Conservation (phyloP, 2,329 filamentous ascomycete species). For the Colletotrichum simmondsii region DNA sequence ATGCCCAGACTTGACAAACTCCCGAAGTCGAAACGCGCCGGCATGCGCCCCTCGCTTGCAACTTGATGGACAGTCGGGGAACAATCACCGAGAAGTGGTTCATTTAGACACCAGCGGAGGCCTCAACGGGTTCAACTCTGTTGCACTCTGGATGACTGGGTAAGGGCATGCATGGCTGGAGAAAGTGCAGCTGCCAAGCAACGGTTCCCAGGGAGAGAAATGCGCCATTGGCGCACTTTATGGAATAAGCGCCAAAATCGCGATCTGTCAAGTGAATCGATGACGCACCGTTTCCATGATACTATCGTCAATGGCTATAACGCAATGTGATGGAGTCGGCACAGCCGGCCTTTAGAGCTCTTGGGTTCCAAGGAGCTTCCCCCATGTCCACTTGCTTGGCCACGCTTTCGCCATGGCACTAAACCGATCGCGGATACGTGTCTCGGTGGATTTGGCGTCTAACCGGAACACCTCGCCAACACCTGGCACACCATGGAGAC, state of each 20-base stretch:
- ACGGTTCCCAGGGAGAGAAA: neutral
- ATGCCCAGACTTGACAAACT: neutral
- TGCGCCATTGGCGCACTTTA: neutral
- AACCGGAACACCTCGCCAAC: neutral
- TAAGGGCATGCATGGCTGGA: neutral
- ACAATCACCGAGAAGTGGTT: neutral
- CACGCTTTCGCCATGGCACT: neutral
- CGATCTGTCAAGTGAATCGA: constrained; percentile 27
- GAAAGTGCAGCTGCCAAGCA: constrained; percentile 18
- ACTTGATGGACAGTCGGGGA: neutral
- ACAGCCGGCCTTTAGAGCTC: constrained; percentile 18
- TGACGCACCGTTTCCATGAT: constrained; percentile 23
- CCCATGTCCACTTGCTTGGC: constrained; percentile 14
- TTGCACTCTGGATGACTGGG: neutral
- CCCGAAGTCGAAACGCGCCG: neutral
- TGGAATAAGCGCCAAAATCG: constrained; percentile 20
- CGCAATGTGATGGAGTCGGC: neutral
- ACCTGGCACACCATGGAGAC: neutral
- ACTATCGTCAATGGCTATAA: constrained; percentile 4
- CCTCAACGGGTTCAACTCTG: constrained; percentile 10
- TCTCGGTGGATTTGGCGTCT: neutral
- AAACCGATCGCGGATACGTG: constrained; percentile 9
- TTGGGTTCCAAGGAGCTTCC: constrained; percentile 20
- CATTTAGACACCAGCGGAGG: constrained; percentile 10
- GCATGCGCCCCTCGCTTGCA: neutral